Conservation (phyloP, 805 yeast species). For the Starmerella davenportii region DNA sequence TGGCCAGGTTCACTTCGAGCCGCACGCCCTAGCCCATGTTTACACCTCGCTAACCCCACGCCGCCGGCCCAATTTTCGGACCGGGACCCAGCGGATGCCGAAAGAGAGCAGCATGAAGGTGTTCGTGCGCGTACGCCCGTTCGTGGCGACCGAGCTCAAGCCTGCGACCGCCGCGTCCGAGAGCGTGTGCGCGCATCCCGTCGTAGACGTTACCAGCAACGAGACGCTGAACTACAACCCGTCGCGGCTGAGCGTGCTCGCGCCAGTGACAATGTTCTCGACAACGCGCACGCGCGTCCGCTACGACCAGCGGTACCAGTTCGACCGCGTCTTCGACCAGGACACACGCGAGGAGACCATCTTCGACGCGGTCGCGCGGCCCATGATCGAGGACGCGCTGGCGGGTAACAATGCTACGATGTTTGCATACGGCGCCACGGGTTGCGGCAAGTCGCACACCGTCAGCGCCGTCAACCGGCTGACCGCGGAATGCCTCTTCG, state of each 20-base stretch:
- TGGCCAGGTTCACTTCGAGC: too few relatives aligned
- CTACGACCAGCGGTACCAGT: slow-evolving; percentile 33
- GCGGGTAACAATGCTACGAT: slow-evolving; percentile 84
- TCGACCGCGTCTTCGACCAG: slow-evolving; percentile 62
- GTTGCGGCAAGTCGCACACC: slow-evolving; percentile 93
- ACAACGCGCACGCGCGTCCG: slow-evolving; percentile 2
- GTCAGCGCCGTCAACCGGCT: slow-evolving; percentile 66
- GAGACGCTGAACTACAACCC: neutral
- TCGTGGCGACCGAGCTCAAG: neutral
- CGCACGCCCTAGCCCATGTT: too few relatives aligned
- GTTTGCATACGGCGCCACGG: slow-evolving; percentile 91
- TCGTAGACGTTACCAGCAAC: neutral
- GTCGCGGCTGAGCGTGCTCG: neutral
- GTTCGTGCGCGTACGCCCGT: neutral
- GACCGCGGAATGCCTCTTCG: slow-evolving; percentile 60
- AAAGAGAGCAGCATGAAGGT: neutral
- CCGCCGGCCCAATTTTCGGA: too few relatives aligned
- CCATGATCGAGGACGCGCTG: slow-evolving; percentile 52
- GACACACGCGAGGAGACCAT: slow-evolving; percentile 48
- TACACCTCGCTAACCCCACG: too few relatives aligned
- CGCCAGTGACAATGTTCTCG: neutral
- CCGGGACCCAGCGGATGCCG: too few relatives aligned
- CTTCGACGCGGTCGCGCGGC: slow-evolving; percentile 45
- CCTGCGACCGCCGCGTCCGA: neutral
- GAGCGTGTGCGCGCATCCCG: neutral